Percentiles rank a stretch among this genome's conserved stretches.
Evolutionary conservation across 106 monocot genomes (phyloP).

Genomic region (Platanthera guangdongensis): DNA sequence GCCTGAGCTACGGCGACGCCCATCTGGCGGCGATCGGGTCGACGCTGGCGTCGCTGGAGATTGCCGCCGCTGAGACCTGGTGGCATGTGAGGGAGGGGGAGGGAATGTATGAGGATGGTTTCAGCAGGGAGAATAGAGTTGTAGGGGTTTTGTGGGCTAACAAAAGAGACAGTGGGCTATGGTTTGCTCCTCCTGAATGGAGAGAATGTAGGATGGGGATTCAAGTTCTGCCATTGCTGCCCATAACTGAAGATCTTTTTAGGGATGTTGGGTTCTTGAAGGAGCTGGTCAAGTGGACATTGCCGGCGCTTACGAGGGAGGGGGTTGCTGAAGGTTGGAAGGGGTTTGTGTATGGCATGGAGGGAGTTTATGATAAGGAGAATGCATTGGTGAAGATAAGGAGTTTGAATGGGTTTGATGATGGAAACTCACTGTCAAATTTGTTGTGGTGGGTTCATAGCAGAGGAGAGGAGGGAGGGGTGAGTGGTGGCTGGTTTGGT

Average conservation of each 20-base stretch:
- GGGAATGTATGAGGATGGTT: constrained; percentile 70
- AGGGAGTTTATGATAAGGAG: constrained; percentile 62
- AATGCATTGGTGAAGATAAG: constrained; percentile 54
- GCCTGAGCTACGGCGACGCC: constrained; percentile 72
- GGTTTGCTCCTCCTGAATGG: constrained; percentile 87
- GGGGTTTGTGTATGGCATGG: constrained; percentile 85
- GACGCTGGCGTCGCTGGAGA: constrained; percentile 64
- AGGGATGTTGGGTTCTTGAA: constrained; percentile 39
- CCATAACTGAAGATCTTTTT: constrained; percentile 72
- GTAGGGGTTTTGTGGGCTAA: constrained; percentile 87
- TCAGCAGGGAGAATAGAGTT: constrained; percentile 56
- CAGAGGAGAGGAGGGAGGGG: constrained; percentile 33
- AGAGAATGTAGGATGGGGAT: constrained; percentile 83
- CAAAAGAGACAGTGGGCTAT: constrained; percentile 87
- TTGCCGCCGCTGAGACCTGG: constrained; percentile 59
- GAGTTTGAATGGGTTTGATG: constrained; percentile 51
- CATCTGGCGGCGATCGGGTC: constrained; percentile 51
- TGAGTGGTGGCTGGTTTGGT: constrained; percentile 33
- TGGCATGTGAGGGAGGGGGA: constrained; percentile 86
- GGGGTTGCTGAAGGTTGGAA: constrained; percentile 90
- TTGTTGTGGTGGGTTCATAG: constrained; percentile 90
- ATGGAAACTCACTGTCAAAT: constrained; percentile 84
- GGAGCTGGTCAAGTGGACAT: constrained; percentile 61
- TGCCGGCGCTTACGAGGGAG: constrained; percentile 61
- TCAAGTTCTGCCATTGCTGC: constrained; percentile 72